These are phyloP conservation scores for Calonectria naviculata DNA, from an alignment of 2,329 filamentous ascomycete genomes.

Conservation along the genomic window DNA sequence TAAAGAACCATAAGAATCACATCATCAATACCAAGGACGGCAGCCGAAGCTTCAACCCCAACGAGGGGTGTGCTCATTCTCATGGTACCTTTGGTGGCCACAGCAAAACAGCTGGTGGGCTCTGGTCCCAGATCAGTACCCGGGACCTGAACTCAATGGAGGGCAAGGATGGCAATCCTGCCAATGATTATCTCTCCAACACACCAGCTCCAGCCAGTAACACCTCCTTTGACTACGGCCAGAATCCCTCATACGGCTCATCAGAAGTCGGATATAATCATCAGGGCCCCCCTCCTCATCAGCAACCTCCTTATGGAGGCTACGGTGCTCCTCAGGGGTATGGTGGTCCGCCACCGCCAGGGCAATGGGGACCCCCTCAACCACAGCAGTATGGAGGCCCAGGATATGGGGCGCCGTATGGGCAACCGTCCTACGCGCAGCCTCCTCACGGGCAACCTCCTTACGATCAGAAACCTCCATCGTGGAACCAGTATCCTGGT, in stretches of 20 bases:
- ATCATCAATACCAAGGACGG: slow-evolving; percentile 53
- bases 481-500: slow-evolving; percentile 53
- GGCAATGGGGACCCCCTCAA: slow-evolving; percentile 42
- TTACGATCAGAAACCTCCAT: slow-evolving; percentile 37
- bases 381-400: slow-evolving; percentile 43
- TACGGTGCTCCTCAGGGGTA: slow-evolving; percentile 42
- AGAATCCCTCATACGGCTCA: slow-evolving; percentile 46
- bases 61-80: slow-evolving; percentile 48
- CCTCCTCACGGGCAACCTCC: slow-evolving; percentile 36
- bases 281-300: slow-evolving; percentile 38
- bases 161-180: slow-evolving; percentile 55
- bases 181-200: slow-evolving; percentile 50
- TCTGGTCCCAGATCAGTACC: slow-evolving; percentile 71
- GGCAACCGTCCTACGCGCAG: slow-evolving; percentile 35
- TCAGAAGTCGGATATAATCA: slow-evolving; percentile 37
- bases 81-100: slow-evolving; percentile 62
- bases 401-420: slow-evolving; percentile 39
- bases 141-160: slow-evolving; percentile 68
- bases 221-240: slow-evolving; percentile 55
- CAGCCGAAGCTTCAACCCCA: slow-evolving; percentile 42
- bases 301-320: slow-evolving; percentile 47
- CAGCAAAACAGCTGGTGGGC: slow-evolving; percentile 67
- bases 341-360: slow-evolving; percentile 39
- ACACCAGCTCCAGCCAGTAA: slow-evolving; percentile 50
- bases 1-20: slow-evolving; percentile 87